These are phyloP conservation scores for Megacollybia marginata DNA, from an alignment of 768 basidiomycete genomes.

Conservation along the genomic window DNA sequence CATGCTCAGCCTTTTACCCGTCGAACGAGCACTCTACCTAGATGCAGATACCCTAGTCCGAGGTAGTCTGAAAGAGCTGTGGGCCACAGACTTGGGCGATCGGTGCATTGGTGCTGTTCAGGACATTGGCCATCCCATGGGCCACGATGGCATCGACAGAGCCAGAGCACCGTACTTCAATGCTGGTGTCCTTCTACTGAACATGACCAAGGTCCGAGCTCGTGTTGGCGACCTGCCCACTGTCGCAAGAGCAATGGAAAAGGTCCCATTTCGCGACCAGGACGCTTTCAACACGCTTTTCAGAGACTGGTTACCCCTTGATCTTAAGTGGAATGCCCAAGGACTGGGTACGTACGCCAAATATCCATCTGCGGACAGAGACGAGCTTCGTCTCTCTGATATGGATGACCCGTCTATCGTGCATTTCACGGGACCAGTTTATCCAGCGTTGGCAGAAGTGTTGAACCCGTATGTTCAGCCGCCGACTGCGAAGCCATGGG, in stretches of 20 bases:
- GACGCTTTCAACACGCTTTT: constrained; percentile 45
- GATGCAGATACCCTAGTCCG: constrained; percentile 47
- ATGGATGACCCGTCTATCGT: constrained; percentile 39
- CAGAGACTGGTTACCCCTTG: constrained; percentile 32
- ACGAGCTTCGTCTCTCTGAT: constrained; percentile 20
- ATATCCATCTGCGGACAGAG: constrained; percentile 25
- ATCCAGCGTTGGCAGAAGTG: constrained; percentile 36
- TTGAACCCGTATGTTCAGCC: constrained; percentile 48
- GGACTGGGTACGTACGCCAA: constrained; percentile 48
- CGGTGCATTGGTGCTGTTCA: constrained; percentile 34
- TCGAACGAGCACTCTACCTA: constrained; percentile 43
- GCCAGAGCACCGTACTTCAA: constrained; percentile 39
- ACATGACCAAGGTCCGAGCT: constrained; percentile 32
- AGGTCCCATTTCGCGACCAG: constrained; percentile 35
- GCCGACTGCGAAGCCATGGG: constrained; percentile 50
- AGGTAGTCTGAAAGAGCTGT: constrained; percentile 29
- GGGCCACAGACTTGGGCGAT: constrained; percentile 36
- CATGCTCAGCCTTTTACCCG: constrained; percentile 35
- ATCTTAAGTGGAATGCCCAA: constrained; percentile 47
- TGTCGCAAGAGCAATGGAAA: constrained; percentile 16
- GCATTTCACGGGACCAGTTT: constrained; percentile 52
- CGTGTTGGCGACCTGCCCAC: constrained; percentile 17
- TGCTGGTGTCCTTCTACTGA: constrained; percentile 45
- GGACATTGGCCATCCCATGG: constrained; percentile 45
- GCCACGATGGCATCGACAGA: constrained; percentile 25